phyloP scores from a whole-genome alignment of 352 stramenopile species.

The Phytophthora foliorum region DNA sequence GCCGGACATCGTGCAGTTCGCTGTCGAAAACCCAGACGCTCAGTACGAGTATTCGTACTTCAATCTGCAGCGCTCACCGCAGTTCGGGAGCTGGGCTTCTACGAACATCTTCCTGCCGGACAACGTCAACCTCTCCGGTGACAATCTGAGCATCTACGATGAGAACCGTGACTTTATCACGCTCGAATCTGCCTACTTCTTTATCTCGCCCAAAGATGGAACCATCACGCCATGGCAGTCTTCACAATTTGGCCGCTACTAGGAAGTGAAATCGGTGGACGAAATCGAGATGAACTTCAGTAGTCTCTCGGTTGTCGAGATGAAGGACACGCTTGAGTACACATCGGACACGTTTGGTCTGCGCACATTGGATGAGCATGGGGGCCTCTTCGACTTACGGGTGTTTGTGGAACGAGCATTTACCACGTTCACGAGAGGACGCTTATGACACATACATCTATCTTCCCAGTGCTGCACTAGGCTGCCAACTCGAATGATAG shows the following conservation, averaged over 20 bases:
- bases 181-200: constrained; percentile 47
- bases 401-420: too few species aligned
- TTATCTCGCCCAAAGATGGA: constrained; percentile 45
- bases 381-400: constrained; percentile 32
- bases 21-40: constrained; percentile 14
- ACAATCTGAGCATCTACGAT: constrained; percentile 10
- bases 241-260: constrained; percentile 46
- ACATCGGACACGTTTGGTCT: constrained; percentile 49
- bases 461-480: not conserved
- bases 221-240: constrained; percentile 48
- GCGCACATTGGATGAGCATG: constrained; percentile 35
- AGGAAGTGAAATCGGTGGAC: constrained; percentile 27
- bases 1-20: constrained; percentile 31
- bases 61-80: constrained; percentile 13
- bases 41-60: constrained; percentile 30
- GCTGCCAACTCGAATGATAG: not conserved
- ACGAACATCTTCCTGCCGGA: constrained; percentile 21
- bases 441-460: constrained; percentile 13
- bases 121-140: constrained; percentile 18
- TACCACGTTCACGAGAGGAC: constrained; percentile 17
- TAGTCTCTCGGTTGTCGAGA: constrained; percentile 33
- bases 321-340: constrained; percentile 51
- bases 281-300: constrained; percentile 25
- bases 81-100: constrained; percentile 8
- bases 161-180: constrained; percentile 40